Conservation (phyloP, 2,329 filamentous ascomycete species). For the Penicillium sp. region DNA sequence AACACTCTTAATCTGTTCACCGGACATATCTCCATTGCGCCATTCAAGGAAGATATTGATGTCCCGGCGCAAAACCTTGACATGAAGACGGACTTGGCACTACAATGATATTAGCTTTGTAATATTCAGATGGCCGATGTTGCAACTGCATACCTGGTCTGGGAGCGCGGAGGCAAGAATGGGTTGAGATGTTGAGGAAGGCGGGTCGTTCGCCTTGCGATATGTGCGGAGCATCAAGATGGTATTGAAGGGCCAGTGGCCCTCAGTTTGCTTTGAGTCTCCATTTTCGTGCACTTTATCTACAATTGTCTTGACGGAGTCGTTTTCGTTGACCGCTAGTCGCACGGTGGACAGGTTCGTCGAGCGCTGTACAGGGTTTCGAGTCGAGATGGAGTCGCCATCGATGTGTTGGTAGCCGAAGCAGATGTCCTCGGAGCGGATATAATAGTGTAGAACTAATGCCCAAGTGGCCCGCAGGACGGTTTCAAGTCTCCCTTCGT, state of each 20-base stretch:
- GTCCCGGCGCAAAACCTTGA: slow-evolving; percentile 34
- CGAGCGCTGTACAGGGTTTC: slow-evolving; percentile 20
- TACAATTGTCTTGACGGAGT: slow-evolving; percentile 27
- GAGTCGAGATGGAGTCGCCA: slow-evolving; percentile 15
- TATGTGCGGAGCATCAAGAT: slow-evolving; percentile 36
- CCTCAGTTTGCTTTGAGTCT: slow-evolving; percentile 11
- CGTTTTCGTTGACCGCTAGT: slow-evolving; percentile 30
- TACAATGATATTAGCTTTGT: slow-evolving; percentile 8
- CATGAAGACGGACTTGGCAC: slow-evolving; percentile 38
- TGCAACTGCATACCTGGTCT: slow-evolving; percentile 28
- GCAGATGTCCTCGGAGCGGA: slow-evolving; percentile 47
- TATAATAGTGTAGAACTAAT: slow-evolving; percentile 46
- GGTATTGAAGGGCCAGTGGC: slow-evolving; percentile 36
- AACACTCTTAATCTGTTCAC: slow-evolving; percentile 45
- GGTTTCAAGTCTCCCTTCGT: slow-evolving; percentile 24
- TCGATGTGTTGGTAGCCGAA: slow-evolving; percentile 44
- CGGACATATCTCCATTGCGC: slow-evolving; percentile 38
- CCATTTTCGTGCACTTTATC: slow-evolving; percentile 23
- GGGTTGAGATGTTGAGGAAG: slow-evolving; percentile 23
- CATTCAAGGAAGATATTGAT: slow-evolving; percentile 40
- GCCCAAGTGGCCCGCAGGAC: slow-evolving; percentile 47
- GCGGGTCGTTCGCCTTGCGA: slow-evolving; percentile 12
- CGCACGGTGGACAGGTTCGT: slow-evolving; percentile 22
- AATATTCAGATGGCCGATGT: background rate
- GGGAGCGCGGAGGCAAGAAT: slow-evolving; percentile 30